Percentiles rank a stretch among this genome's conserved stretches.
Evolutionary conservation across 192 early-diverging fungal genomes (phyloP).

Genomic region (Pilobolus umbonatus): DNA sequence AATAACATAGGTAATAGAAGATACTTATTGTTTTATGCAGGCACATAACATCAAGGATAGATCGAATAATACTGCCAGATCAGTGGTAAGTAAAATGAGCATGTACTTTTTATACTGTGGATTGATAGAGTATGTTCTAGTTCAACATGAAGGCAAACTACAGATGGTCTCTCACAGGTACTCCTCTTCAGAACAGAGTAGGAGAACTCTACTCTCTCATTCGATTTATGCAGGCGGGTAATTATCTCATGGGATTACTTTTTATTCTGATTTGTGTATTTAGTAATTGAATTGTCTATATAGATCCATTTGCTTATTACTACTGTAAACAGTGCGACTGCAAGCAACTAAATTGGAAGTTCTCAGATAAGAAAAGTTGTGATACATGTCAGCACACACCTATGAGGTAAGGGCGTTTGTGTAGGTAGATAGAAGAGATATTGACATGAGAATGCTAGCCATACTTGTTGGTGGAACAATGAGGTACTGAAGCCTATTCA

Average conservation of each 20-base stretch:
- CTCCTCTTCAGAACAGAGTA: conserved; percentile 90
- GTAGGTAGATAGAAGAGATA: background rate
- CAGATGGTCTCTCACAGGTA: conserved; percentile 87
- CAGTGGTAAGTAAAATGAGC: conserved; percentile 44
- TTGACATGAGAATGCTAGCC: conserved; percentile 24
- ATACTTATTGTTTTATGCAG: conserved; percentile 27
- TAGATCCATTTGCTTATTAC: conserved; percentile 79
- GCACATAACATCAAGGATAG: conserved; percentile 92
- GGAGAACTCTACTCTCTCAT: conserved; percentile 92
- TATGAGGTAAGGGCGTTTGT: conserved; percentile 42
- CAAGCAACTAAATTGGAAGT: conserved; percentile 60
- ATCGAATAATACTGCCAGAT: conserved; percentile 75
- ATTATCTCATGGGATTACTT: background rate
- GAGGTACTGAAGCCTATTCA: conserved; percentile 92
- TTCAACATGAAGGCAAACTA: conserved; percentile 64
- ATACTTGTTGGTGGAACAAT: conserved; percentile 85
- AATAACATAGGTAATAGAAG: background rate
- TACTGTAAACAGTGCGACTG: conserved; percentile 80
- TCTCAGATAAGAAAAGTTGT: conserved; percentile 48
- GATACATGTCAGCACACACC: conserved; percentile 53
- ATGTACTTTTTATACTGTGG: background rate
- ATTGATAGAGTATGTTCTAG: conserved; percentile 17
- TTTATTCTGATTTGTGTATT: background rate
- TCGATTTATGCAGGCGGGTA: conserved; percentile 73
- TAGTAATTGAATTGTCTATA: background rate